Conservation (phyloP, 2,329 filamentous ascomycete genomes). For the Pseudogymnoascus sp. region DNA sequence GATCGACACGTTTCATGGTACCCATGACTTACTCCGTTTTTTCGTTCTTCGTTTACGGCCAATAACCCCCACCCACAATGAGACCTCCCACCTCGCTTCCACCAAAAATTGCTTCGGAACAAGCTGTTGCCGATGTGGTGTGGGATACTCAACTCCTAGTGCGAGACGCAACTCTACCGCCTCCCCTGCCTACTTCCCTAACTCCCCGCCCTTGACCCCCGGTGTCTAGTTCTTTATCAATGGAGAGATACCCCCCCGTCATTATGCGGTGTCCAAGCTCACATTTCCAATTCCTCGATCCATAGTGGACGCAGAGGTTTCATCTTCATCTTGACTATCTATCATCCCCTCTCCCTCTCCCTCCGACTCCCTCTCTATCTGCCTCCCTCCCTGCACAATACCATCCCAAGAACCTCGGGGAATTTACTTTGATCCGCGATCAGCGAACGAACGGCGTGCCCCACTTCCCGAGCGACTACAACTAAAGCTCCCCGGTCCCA, state of each 20-base stretch:
- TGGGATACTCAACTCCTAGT: not conserved
- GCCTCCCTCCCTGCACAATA: not conserved
- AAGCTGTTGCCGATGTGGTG: not conserved
- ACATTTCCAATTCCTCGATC: not conserved
- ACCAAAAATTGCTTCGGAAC: not conserved
- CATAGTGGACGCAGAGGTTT: slow-evolving; percentile 3
- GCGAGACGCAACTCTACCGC: not conserved
- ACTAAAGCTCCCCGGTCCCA: not conserved
- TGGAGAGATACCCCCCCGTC: slow-evolving; percentile 3
- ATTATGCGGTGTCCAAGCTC: not conserved
- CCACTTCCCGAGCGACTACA: slow-evolving; percentile 4
- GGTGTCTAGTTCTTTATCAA: not conserved
- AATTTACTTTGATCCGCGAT: not conserved
- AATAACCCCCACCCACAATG: not conserved
- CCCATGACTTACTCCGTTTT: not conserved
- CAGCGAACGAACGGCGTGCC: not conserved
- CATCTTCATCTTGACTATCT: not conserved
- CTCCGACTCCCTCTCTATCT: not conserved
- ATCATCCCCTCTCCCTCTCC: not conserved
- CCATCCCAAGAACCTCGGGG: not conserved
- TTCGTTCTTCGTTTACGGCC: not conserved
- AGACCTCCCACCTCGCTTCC: slow-evolving; percentile 4
- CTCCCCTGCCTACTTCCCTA: not conserved
- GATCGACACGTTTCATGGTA: not conserved
- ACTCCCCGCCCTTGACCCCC: not conserved